phyloP scores from a whole-genome alignment of 257 asterid species.

The Coffea canephora region DNA sequence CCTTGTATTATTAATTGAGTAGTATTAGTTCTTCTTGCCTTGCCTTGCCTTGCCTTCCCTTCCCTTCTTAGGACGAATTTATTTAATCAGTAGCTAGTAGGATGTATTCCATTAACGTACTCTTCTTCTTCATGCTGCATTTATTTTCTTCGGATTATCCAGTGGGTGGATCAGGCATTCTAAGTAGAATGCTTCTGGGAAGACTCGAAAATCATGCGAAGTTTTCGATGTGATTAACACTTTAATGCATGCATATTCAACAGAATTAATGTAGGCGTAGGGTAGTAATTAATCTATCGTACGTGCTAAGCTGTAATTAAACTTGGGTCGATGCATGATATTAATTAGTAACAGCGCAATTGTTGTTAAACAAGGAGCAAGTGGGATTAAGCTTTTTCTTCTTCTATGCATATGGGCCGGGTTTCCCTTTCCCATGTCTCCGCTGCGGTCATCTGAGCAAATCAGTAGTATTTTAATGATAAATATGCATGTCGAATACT shows the following conservation, averaged over 20 bases:
- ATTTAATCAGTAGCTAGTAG: background rate
- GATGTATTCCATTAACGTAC: background rate
- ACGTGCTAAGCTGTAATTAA: background rate
- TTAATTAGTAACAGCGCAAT: background rate
- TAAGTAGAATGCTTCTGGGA: background rate
- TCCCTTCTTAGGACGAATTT: background rate
- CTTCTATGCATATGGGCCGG: background rate
- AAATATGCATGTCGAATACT: too few species aligned
- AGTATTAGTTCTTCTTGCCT: background rate
- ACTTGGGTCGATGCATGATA: background rate
- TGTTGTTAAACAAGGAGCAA: background rate
- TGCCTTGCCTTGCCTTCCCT: too few species aligned
- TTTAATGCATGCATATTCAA: conserved; percentile 11
- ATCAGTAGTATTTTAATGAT: conserved; percentile 16
- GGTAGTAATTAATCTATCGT: background rate
- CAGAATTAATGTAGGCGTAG: background rate
- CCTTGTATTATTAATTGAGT: background rate
- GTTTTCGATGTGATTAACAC: background rate
- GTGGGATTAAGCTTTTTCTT: background rate
- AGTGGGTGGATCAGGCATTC: background rate
- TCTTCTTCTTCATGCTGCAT: background rate
- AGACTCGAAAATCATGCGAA: conserved; percentile 8
- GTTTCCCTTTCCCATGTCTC: background rate
- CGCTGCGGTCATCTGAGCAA: background rate
- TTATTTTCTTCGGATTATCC: background rate